phyloP scores from a whole-genome alignment of 345 rosid species.

The Lepidium aucheri region DNA sequence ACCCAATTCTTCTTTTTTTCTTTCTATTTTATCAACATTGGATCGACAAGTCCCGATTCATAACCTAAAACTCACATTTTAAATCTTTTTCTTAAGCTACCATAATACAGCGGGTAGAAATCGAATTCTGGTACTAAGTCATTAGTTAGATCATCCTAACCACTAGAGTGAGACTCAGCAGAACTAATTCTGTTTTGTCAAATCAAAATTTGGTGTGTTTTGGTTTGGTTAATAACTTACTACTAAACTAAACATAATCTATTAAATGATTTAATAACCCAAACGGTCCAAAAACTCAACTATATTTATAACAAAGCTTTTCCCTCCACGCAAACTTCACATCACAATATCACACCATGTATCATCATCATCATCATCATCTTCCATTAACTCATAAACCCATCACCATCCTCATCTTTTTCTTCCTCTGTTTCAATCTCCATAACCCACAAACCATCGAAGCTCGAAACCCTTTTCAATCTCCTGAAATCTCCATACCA shows the following conservation, averaged over 20 bases:
- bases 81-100: too few species aligned
- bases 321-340: slow-evolving; percentile 23
- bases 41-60: too few species aligned
- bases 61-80: too few species aligned
- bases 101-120: too few species aligned
- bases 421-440: slow-evolving; percentile 25
- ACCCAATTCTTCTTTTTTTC: too few species aligned
- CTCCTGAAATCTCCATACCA: slow-evolving; percentile 23
- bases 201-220: slow-evolving; percentile 23
- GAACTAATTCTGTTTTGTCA: background rate
- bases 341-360: slow-evolving; percentile 10
- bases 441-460: slow-evolving; percentile 13
- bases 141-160: too few species aligned
- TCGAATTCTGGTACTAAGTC: too few species aligned
- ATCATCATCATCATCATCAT: background rate
- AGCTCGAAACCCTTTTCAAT: slow-evolving; percentile 26
- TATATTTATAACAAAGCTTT: slow-evolving; percentile 17
- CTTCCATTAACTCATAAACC: slow-evolving; percentile 13
- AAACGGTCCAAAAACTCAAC: slow-evolving; percentile 12
- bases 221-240: slow-evolving; percentile 24
- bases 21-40: too few species aligned
- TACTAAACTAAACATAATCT: slow-evolving; percentile 12
- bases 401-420: slow-evolving; percentile 4
- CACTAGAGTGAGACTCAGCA: too few species aligned
- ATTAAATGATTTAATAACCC: background rate